These are phyloP conservation scores for Russula vinacea DNA, from an alignment of 768 basidiomycete genomes.

Conservation along the genomic window DNA sequence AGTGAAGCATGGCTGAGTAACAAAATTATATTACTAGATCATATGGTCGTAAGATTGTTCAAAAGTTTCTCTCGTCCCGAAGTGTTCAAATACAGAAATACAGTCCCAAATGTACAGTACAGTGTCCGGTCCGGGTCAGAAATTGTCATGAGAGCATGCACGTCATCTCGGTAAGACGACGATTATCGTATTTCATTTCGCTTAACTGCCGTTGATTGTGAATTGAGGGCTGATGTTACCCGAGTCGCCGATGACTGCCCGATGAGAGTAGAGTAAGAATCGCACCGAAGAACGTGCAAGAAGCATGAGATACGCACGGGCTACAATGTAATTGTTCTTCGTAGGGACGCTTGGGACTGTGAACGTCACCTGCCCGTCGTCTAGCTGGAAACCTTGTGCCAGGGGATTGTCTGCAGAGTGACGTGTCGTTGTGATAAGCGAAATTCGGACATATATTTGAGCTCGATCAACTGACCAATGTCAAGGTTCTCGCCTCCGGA, in stretches of 20 bases:
- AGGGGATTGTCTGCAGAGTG: constrained; percentile 50
- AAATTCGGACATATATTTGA: neutral
- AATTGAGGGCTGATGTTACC: constrained; percentile 61
- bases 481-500: constrained; percentile 51
- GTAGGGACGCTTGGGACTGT: constrained; percentile 50
- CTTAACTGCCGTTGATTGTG: constrained; percentile 41
- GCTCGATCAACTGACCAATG: constrained; percentile 39
- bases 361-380: constrained; percentile 47
- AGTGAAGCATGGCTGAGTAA: neutral
- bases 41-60: neutral
- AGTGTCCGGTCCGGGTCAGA: constrained; percentile 10
- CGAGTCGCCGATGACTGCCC: constrained; percentile 62
- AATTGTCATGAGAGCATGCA: neutral
- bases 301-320: constrained; percentile 46
- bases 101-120: constrained; percentile 3
- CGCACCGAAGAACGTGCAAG: neutral
- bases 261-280: constrained; percentile 6
- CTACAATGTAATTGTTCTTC: constrained; percentile 55
- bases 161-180: neutral
- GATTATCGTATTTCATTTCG: neutral
- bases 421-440: neutral
- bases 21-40: neutral
- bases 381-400: constrained; percentile 53
- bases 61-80: neutral
- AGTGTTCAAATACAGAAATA: constrained; percentile 13